These are phyloP conservation scores for Cryptococcus amylolentus DNA, from an alignment of 1,284 basidiomycete genomes.

Conservation along the genomic window DNA sequence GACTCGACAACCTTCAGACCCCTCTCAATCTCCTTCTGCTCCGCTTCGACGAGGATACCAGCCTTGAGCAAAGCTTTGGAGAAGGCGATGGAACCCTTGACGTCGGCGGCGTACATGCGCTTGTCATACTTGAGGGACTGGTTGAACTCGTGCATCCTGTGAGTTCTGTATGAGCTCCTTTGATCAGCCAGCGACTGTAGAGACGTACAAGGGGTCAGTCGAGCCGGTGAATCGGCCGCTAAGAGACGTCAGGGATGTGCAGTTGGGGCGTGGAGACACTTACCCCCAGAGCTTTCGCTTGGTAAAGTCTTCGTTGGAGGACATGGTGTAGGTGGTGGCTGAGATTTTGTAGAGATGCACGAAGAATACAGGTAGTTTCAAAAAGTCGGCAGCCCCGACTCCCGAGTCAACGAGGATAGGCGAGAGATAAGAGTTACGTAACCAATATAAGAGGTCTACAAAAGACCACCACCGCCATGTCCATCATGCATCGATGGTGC, in stretches of 20 bases:
- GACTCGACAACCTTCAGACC: slow-evolving; percentile 72
- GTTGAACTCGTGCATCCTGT: slow-evolving; percentile 92
- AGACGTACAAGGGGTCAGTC: slow-evolving; percentile 74
- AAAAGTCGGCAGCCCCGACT: too few relatives aligned
- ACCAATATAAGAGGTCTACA: too few relatives aligned
- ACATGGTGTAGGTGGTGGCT: slow-evolving; percentile 12
- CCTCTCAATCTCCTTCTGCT: slow-evolving; percentile 68
- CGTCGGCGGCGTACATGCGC: slow-evolving; percentile 88
- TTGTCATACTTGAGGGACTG: slow-evolving; percentile 92
- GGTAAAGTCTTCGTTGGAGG: slow-evolving; percentile 40
- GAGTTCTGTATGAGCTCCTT: neutral
- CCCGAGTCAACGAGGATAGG: too few relatives aligned
- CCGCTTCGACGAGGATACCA: slow-evolving; percentile 74
- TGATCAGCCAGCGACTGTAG: neutral
- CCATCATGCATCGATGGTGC: too few relatives aligned
- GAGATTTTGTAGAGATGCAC: too few relatives aligned
- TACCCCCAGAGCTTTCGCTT: slow-evolving; percentile 49
- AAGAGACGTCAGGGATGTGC: neutral
- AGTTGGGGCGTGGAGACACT: slow-evolving; percentile 6
- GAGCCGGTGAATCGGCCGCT: slow-evolving; percentile 78
- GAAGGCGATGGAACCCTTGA: slow-evolving; percentile 92
- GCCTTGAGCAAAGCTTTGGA: slow-evolving; percentile 77
- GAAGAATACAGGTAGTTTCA: too few relatives aligned
- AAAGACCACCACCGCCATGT: too few relatives aligned
- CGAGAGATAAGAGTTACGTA: too few relatives aligned